Evolutionary conservation across 768 basidiomycete genomes (phyloP), one percentile per base, ranked within the genome.

Genomic region (Suillus ampliporus): DNA sequence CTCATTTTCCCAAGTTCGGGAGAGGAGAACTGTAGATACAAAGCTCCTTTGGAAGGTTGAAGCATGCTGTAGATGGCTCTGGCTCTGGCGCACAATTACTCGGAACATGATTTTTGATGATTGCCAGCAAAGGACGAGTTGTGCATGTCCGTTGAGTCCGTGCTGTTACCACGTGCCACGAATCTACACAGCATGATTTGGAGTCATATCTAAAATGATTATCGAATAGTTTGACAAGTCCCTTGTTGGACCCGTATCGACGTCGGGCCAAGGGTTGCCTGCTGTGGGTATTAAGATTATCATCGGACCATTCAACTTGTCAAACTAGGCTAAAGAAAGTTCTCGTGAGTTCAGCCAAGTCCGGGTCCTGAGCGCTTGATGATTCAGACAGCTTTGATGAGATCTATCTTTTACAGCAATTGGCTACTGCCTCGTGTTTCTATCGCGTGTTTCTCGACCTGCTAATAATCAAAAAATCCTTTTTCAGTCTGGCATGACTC

Each of bases 1-100:
- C 65, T 84, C 79, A 61, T 77, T 82, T 63, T 86, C 81, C 84
- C 85, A 88, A 56, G 83, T 79, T 64, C 83, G 80, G 38, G 83
- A 80, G 61, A 89, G 82, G 26, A 88, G 81, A 40, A 84, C 82
- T 19, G 86, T 81, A 34, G 86, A 87, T 50, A 84, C 84, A 60
- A 84, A 80, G 35, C 66, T 64, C 56, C 82, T 74, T 50, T 72
- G 66, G 17, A 19, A 56, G 17, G 17, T 21, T 10, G 61, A 37
- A 35, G 56, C 37, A 23, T 53, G 65, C 15, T 34, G 65, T 48
- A 64, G 60, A 38, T 63, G n/a, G n/a, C n/a, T n/a, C n/a, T n/a
- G 68, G 43, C 68, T 65, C 58, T 63, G 53, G 43, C 60, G 61
- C 46, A 70, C 57, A 28, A 72, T 63, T 38, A 68, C 57, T 28